Conservation (phyloP, 2,329 filamentous ascomycete genomes). For the Plectosphaerella sp. region DNA sequence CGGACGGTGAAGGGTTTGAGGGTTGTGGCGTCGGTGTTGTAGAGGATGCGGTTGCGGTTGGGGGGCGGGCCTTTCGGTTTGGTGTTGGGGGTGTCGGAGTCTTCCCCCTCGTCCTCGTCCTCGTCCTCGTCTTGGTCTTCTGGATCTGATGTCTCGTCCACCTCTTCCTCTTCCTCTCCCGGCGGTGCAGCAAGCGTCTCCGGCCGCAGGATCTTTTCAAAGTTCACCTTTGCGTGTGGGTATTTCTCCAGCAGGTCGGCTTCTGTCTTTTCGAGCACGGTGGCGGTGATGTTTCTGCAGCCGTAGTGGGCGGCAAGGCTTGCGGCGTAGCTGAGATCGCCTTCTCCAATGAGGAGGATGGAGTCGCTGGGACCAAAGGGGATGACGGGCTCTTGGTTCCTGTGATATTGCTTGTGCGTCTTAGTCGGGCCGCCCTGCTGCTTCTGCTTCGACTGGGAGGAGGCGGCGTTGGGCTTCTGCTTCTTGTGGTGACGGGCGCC, state of each 20-base stretch:
- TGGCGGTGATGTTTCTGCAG: constrained; percentile 64
- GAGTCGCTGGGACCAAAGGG: constrained; percentile 63
- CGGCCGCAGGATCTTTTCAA: constrained; percentile 39
- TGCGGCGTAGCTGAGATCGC: constrained; percentile 73
- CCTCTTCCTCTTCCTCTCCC: constrained; percentile 19
- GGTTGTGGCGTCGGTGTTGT: constrained; percentile 64
- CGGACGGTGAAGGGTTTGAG: constrained; percentile 40
- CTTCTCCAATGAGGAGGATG: constrained; percentile 76
- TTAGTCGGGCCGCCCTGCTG: constrained; percentile 6
- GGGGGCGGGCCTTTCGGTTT: constrained; percentile 9
- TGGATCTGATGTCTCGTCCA: constrained; percentile 15
- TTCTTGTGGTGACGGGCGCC: constrained; percentile 10
- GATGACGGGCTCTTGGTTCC: constrained; percentile 46
- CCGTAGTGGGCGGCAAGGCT: constrained; percentile 62
- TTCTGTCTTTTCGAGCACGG: constrained; percentile 57
- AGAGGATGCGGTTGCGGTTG: constrained; percentile 42
- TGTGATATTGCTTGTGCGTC: constrained; percentile 14
- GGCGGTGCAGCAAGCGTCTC: neutral
- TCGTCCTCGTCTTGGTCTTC: constrained; percentile 1
- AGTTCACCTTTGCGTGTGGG: constrained; percentile 61
- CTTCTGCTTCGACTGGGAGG: constrained; percentile 4
- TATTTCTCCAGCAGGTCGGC: constrained; percentile 66
- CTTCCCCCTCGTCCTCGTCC: constrained; percentile 1
- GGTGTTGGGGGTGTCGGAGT: neutral
- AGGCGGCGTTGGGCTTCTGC: constrained; percentile 4